Evolutionary conservation across 1,139 yeast species (phyloP).

Genomic region (Nakaseomyces delphensis): DNA sequence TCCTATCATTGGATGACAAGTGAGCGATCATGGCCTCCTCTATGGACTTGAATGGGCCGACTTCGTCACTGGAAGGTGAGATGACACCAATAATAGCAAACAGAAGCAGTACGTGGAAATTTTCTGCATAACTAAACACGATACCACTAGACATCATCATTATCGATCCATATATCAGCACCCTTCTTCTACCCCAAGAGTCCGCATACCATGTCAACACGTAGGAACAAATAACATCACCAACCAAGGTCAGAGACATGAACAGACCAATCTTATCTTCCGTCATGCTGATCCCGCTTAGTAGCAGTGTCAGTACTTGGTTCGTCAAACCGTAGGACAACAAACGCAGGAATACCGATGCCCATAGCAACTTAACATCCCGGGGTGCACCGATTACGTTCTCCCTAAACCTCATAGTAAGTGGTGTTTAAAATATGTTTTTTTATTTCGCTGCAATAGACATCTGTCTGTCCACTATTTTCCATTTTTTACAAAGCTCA

Average conservation of each 20-base stretch:
- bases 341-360: slow-evolving; percentile 63
- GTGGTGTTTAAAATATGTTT: too few relatives aligned
- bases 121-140: slow-evolving; percentile 47
- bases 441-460: too few relatives aligned
- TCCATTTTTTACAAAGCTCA: not conserved
- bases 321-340: slow-evolving; percentile 75
- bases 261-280: slow-evolving; percentile 64
- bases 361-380: slow-evolving; percentile 63
- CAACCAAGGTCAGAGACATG: slow-evolving; percentile 74
- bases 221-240: slow-evolving; percentile 70
- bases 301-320: slow-evolving; percentile 65
- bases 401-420: slow-evolving; percentile 13
- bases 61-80: slow-evolving; percentile 86
- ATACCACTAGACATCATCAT: slow-evolving; percentile 68
- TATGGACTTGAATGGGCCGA: slow-evolving; percentile 84
- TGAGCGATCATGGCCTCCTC: slow-evolving; percentile 86
- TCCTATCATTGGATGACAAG: slow-evolving; percentile 52
- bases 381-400: slow-evolving; percentile 20
- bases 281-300: slow-evolving; percentile 46
- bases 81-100: slow-evolving; percentile 69
- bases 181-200: slow-evolving; percentile 57
- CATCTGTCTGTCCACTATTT: too few relatives aligned
- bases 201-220: slow-evolving; percentile 74
- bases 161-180: slow-evolving; percentile 55
- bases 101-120: slow-evolving; percentile 46